A percentile compares a stretch with the other conserved stretches of the same genome.
phyloP scores from a whole-genome alignment of 1,139 yeast species.

The Candida sp. region DNA sequence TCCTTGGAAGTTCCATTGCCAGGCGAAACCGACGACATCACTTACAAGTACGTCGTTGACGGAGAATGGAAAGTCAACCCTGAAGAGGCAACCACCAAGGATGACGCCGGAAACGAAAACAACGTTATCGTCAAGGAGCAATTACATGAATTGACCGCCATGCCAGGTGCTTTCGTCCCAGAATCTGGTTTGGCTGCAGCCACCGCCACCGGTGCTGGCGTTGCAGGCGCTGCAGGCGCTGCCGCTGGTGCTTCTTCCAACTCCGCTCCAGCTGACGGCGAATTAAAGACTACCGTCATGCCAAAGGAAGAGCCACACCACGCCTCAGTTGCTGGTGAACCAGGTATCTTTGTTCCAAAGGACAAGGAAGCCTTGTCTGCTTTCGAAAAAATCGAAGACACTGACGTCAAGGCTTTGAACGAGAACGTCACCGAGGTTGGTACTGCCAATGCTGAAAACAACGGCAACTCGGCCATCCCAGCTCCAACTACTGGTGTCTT shows the following conservation, averaged over 20 bases:
- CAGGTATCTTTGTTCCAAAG: conserved; percentile 53
- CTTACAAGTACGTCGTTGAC: conserved; percentile 77
- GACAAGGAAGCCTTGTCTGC: conserved; percentile 45
- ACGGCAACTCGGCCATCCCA: conserved; percentile 4
- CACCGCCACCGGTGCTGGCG: not conserved
- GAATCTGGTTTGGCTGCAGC: conserved; percentile 50
- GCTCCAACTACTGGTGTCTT: conserved; percentile 9
- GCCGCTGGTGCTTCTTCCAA: conserved; percentile 10
- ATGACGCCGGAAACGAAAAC: conserved; percentile 62
- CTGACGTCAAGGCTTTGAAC: conserved; percentile 53
- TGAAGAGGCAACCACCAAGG: conserved; percentile 47
- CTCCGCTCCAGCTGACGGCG: conserved; percentile 15
- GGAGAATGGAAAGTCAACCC: conserved; percentile 67
- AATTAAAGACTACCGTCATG: conserved; percentile 54
- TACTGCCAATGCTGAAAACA: conserved; percentile 11
- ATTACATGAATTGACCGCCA: conserved; percentile 29
- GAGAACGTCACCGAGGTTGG: conserved; percentile 18
- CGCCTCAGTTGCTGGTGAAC: conserved; percentile 50
- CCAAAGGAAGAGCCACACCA: conserved; percentile 56
- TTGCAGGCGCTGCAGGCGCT: conserved; percentile 48
- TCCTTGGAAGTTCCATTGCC: conserved; percentile 61
- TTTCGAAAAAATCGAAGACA: conserved; percentile 36
- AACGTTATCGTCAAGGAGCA: conserved; percentile 55
- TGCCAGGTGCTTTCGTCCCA: conserved; percentile 51
- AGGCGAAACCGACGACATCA: conserved; percentile 41